Evolutionary conservation across 768 basidiomycete genomes (phyloP).

Genomic region (Cystobasidium onofrii): DNA sequence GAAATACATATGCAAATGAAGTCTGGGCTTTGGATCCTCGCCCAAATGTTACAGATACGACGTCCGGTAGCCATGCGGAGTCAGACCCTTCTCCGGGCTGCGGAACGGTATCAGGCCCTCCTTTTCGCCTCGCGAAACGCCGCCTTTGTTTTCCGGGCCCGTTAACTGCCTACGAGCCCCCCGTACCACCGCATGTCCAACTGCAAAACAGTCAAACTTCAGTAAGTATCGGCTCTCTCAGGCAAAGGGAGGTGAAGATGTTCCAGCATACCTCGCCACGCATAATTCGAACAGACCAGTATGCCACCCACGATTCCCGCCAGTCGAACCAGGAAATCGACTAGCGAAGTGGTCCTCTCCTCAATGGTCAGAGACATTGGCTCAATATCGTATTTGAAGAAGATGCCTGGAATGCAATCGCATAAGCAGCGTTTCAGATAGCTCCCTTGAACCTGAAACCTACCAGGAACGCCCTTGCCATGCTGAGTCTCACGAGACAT

Average conservation of each 20-base stretch:
- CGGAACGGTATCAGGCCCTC: constrained; percentile 3
- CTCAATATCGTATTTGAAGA: constrained; percentile 97
- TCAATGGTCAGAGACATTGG: constrained; percentile 75
- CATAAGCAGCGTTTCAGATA: background rate
- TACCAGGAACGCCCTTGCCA: constrained; percentile 62
- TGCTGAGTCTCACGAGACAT: constrained; percentile 69
- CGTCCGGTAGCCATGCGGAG: background rate
- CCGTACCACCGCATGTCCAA: constrained; percentile 17
- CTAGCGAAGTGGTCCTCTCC: constrained; percentile 74
- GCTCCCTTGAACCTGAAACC: background rate
- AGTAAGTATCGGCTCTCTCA: background rate
- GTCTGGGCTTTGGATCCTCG: background rate
- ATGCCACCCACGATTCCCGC: constrained; percentile 91
- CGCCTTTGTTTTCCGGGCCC: constrained; percentile 19
- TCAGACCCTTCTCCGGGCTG: constrained; percentile 18
- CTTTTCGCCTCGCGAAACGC: background rate
- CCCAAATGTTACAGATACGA: constrained; percentile 9
- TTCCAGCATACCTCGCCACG: constrained; percentile 18
- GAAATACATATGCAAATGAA: background rate
- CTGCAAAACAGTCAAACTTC: background rate
- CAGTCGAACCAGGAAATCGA: constrained; percentile 70
- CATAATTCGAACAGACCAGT: constrained; percentile 62
- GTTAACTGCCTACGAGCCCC: constrained; percentile 20
- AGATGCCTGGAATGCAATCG: constrained; percentile 56
- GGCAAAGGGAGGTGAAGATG: background rate